These are phyloP conservation scores for Rhizomucor miehei DNA, from an alignment of 371 early-diverging fungal genomes.

Conservation along the genomic window DNA sequence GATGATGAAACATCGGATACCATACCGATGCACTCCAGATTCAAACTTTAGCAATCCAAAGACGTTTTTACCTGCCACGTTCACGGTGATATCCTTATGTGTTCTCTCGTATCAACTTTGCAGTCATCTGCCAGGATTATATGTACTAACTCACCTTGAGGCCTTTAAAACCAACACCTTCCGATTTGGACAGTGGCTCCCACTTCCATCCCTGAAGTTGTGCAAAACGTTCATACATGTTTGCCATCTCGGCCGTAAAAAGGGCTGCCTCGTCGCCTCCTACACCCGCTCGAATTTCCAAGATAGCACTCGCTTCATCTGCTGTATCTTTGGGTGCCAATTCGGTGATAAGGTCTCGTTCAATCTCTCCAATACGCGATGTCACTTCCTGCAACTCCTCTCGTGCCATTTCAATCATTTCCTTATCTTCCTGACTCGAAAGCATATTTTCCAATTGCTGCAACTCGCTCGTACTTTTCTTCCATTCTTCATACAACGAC, in stretches of 20 bases:
- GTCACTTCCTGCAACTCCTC: constrained; percentile 51
- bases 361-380: constrained; percentile 25
- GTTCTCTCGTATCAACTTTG: background rate
- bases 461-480: constrained; percentile 25
- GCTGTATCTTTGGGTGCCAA: constrained; percentile 63
- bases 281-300: constrained; percentile 81
- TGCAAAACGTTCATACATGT: constrained; percentile 78
- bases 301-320: constrained; percentile 72
- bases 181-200: constrained; percentile 52
- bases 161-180: constrained; percentile 54
- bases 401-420: constrained; percentile 54
- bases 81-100: constrained; percentile 56
- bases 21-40: constrained; percentile 73
- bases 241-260: constrained; percentile 70
- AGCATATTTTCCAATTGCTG: constrained; percentile 27
- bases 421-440: constrained; percentile 27
- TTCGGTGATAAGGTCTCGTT: constrained; percentile 43
- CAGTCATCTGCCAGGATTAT: background rate
- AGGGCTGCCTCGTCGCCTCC: constrained; percentile 86
- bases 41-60: constrained; percentile 79
- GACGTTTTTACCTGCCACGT: constrained; percentile 66
- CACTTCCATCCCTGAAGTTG: constrained; percentile 68
- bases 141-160: constrained; percentile 45
- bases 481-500: constrained; percentile 36
- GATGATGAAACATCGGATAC: background rate